Evolutionary conservation across 2,329 filamentous ascomycete species (phyloP), one percentile per base, ranked within the genome.

Genomic region (Neopestalotiopsis rosae): DNA sequence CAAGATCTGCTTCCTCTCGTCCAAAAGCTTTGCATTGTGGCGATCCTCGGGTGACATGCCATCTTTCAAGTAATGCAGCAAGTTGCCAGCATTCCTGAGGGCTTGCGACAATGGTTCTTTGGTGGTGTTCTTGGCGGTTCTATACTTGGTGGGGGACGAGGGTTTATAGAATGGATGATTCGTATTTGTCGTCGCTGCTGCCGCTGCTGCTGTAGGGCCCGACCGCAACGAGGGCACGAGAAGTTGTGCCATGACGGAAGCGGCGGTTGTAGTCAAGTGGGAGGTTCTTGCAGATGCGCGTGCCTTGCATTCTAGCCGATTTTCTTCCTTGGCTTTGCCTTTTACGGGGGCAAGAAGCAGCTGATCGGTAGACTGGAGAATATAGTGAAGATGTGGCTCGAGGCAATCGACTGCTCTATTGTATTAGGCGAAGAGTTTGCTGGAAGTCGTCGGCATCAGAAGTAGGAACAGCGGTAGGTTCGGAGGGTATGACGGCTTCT

Each of bases 1-100:
- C 57, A 94, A 79, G 10, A 91, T 84, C 75, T 91, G 88, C 77
- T 87, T 90, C 69, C 86, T 86, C 73, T 90, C 86, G 65, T 90
- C 88, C n/a, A 79, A 75, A 56, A 81, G 81, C 68, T 81, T 79
- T 69, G 78, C 81, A 57, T 83, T 79, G 38, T 84, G 81, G 14
- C 87, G 82, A 72, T 90, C 82, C 42, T 86, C 81, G 62, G 81
- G 79, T 1, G 84, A 84, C 20, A 87, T 76, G n/a, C 86, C 87
- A 81, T 89, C 87, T 69, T 82, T 84, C 72, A 85, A 85, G 66
- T 82, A 83, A n/a, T 82, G 76, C 65, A 85, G 77, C 13, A 81
- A 75, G 66, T 81, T 79, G 68, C 83, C 81, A 56, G 82, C 83
- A 38, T 75, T 79, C 49, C 78, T 80, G 65, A 84, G 72, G 4